A percentile compares a stretch with the other conserved stretches of the same genome.
phyloP scores from a whole-genome alignment of 805 yeast species.

The Candida yuanshanica region DNA sequence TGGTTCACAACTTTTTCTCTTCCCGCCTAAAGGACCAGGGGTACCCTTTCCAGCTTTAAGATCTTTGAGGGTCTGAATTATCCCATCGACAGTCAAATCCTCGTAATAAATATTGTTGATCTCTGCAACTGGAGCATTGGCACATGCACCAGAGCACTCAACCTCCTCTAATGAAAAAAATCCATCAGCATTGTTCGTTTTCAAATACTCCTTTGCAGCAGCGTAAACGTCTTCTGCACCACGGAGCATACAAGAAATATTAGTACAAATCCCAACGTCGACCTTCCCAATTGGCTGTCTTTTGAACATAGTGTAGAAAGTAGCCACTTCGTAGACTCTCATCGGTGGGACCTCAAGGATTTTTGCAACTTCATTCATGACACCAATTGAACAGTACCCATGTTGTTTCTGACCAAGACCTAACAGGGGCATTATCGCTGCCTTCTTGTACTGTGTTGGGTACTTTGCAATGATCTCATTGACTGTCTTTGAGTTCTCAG shows the following conservation, averaged over 20 bases:
- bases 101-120: slow-evolving; percentile 79
- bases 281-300: slow-evolving; percentile 82
- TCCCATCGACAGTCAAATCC: slow-evolving; percentile 67
- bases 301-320: slow-evolving; percentile 88
- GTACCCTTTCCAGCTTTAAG: slow-evolving; percentile 56
- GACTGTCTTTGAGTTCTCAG: slow-evolving; percentile 64
- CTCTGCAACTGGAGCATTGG: slow-evolving; percentile 85
- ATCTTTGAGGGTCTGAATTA: slow-evolving; percentile 54
- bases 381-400: slow-evolving; percentile 81
- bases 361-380: slow-evolving; percentile 86
- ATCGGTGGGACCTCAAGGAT: slow-evolving; percentile 84
- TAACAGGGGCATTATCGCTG: slow-evolving; percentile 81
- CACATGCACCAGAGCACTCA: slow-evolving; percentile 90
- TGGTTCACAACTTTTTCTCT: slow-evolving; percentile 73
- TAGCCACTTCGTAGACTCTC: slow-evolving; percentile 91
- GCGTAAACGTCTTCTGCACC: slow-evolving; percentile 76
- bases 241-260: slow-evolving; percentile 85
- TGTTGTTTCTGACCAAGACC: slow-evolving; percentile 84
- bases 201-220: slow-evolving; percentile 55
- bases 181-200: slow-evolving; percentile 68
- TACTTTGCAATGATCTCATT: slow-evolving; percentile 69
- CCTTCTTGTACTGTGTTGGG: slow-evolving; percentile 82
- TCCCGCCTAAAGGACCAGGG: slow-evolving; percentile 64
- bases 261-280: slow-evolving; percentile 81
- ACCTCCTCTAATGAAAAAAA: slow-evolving; percentile 81